phyloP scores from a whole-genome alignment of 1,139 yeast genomes.

The Torulaspora globosa region DNA sequence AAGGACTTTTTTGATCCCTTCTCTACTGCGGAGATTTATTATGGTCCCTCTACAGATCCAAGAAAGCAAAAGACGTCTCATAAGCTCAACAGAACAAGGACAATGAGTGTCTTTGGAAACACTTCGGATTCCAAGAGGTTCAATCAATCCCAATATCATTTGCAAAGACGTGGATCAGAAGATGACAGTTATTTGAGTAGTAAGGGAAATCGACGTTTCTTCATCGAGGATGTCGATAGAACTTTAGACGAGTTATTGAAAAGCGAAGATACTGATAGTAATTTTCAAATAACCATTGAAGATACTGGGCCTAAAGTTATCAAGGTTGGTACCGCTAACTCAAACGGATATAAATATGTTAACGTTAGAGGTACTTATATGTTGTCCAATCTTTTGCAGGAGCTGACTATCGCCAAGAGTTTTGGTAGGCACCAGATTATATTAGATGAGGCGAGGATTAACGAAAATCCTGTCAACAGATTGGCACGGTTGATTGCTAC shows the following conservation, averaged over 20 bases:
- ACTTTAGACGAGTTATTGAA: slow-evolving; percentile 67
- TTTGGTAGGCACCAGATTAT: slow-evolving; percentile 74
- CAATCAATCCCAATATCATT: slow-evolving; percentile 21
- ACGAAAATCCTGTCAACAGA: slow-evolving; percentile 83
- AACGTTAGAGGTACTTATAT: slow-evolving; percentile 87
- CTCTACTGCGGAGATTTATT: slow-evolving; percentile 64
- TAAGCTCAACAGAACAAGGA: slow-evolving; percentile 27
- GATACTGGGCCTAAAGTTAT: slow-evolving; percentile 91
- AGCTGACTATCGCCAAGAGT: slow-evolving; percentile 79
- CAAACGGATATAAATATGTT: slow-evolving; percentile 69
- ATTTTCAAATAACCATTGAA: slow-evolving; percentile 86
- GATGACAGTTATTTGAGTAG: slow-evolving; percentile 48
- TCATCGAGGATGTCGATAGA: slow-evolving; percentile 68
- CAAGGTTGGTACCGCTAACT: slow-evolving; percentile 76
- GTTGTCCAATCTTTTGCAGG: slow-evolving; percentile 84
- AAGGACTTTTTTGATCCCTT: slow-evolving; percentile 50
- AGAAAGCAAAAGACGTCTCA: slow-evolving; percentile 28
- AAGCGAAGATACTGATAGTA: slow-evolving; percentile 82
- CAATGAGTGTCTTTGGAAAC: slow-evolving; percentile 42
- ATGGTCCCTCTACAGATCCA: slow-evolving; percentile 62
- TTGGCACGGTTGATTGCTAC: slow-evolving; percentile 69
- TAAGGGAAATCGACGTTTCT: slow-evolving; percentile 50
- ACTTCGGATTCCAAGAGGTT: slow-evolving; percentile 27
- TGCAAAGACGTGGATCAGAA: slow-evolving; percentile 59
- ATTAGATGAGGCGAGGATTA: slow-evolving; percentile 76